Percentiles rank a stretch among this genome's conserved stretches.
phyloP scores from a whole-genome alignment of 2,329 filamentous ascomycete species.

The Xylaria hypoxylon region DNA sequence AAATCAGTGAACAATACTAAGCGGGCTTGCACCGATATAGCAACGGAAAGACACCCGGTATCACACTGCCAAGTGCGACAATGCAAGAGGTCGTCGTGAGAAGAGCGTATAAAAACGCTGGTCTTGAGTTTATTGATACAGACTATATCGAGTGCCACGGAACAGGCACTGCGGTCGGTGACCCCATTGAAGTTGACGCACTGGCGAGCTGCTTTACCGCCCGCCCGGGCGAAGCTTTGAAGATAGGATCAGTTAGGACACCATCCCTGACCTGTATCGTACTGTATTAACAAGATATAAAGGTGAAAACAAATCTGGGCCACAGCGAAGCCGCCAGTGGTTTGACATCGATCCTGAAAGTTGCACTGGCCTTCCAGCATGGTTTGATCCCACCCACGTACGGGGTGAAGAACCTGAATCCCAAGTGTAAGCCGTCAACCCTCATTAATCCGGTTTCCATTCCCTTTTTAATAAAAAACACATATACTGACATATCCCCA shows the following conservation, averaged over 20 bases:
- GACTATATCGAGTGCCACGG: conserved; percentile 32
- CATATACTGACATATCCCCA: too few species aligned
- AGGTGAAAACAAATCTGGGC: conserved; percentile 2
- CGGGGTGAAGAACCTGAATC: neutral
- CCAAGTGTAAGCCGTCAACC: neutral
- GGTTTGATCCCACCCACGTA: neutral
- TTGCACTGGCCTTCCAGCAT: neutral
- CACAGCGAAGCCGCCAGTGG: conserved; percentile 8
- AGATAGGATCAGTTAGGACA: conserved; percentile 2
- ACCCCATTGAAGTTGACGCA: conserved; percentile 32
- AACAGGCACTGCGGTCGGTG: conserved; percentile 33
- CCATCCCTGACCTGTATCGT: too few species aligned
- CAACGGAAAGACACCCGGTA: conserved; percentile 58
- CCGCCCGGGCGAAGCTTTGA: neutral
- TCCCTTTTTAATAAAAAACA: too few species aligned
- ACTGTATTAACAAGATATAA: neutral
- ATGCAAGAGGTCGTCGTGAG: conserved; percentile 53
- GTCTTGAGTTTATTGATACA: conserved; percentile 42
- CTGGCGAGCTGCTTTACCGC: conserved; percentile 28
- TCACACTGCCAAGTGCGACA: conserved; percentile 57
- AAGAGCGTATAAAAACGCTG: conserved; percentile 51
- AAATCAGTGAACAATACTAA: too few species aligned
- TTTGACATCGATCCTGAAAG: neutral
- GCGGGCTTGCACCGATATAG: conserved; percentile 10
- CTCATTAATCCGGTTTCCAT: too few species aligned